Evolutionary conservation across 2,329 filamentous ascomycete genomes (phyloP), one percentile per base, ranked within the genome.

Genomic region (Exophiala calicioides): DNA sequence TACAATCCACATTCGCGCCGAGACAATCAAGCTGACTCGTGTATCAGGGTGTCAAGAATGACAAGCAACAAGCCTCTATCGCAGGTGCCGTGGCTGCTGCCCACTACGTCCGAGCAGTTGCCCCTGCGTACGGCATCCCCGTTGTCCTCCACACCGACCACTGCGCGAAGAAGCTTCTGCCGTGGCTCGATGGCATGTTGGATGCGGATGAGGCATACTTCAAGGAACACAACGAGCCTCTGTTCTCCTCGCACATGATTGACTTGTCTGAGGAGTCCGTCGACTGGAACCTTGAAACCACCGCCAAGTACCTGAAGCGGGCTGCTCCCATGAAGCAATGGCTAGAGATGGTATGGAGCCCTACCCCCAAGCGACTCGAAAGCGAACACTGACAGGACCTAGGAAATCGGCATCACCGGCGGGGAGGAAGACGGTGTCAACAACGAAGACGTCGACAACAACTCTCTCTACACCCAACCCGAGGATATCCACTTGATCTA

Each of bases 151-250:
- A 96, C 82, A 94, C 91, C 68, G 93, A 98, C 72, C 93, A 97
- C 80, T 95, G 91, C 75, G 91, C 93, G 68, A 97, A 97, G 87
- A 97, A 97, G 85, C 88, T 97, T 50, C 84, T 97, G 47, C 93
- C 93, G 55, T 97, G 91, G 91, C 78, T 97, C 68, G 90, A 96
- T 67, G 90, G 90, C 69, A 90, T 96, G 84, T 74, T 97, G 62
- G 90, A 93, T 56, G 91, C 85, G 62, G 93, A 97, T 66, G 93
- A 97, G 82, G 79, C 77, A 52, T 91, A 90, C 79, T 96, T 95
- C 86, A 94, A 96, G 85, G 71, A 82, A 68, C 82, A 91, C 69
- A 87, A 87, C 74, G 86, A 90, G 73, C 91, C 93, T 58, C 85
- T 97, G 55, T 97, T 94, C 83, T 90, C 84, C 68, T 88, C 82